A percentile compares a stretch with the other conserved stretches of the same genome.
phyloP scores from a whole-genome alignment of 306 rosid genomes.

The Morella rubra region DNA sequence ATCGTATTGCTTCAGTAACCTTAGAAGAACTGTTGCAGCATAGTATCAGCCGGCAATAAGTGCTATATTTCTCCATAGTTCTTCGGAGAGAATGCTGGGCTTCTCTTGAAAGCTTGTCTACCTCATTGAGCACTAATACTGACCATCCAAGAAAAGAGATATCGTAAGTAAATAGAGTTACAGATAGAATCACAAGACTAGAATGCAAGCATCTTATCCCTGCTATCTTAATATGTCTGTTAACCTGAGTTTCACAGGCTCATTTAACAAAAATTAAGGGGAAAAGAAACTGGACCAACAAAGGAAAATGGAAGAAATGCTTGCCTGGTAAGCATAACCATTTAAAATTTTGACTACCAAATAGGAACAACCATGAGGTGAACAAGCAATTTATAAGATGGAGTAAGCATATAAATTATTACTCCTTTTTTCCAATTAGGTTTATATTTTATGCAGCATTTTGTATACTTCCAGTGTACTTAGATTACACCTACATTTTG shows the following conservation, averaged over 20 bases:
- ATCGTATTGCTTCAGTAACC: constrained; percentile 94
- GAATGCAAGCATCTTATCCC: background rate
- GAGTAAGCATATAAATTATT: background rate
- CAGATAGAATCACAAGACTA: background rate
- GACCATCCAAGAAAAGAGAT: constrained; percentile 32
- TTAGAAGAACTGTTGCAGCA: constrained; percentile 97
- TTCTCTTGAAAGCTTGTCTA: constrained; percentile 92
- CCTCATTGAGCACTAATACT: constrained; percentile 89
- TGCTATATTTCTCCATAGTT: constrained; percentile 94
- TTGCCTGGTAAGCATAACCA: background rate
- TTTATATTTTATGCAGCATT: background rate
- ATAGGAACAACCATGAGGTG: background rate
- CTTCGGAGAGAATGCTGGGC: constrained; percentile 93
- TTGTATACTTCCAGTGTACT: background rate
- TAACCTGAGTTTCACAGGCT: background rate
- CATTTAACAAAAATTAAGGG: background rate
- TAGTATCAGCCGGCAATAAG: constrained; percentile 84
- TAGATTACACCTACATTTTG: background rate
- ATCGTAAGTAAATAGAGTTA: constrained; percentile 21
- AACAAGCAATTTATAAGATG: background rate
- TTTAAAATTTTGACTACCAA: background rate
- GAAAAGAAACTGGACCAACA: background rate
- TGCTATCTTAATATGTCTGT: background rate
- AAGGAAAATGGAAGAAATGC: background rate
- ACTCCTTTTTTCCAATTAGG: background rate